A percentile compares a stretch with the other conserved stretches of the same genome.
phyloP scores from a whole-genome alignment of 306 rosid genomes.

The Quercus agrifolia region DNA sequence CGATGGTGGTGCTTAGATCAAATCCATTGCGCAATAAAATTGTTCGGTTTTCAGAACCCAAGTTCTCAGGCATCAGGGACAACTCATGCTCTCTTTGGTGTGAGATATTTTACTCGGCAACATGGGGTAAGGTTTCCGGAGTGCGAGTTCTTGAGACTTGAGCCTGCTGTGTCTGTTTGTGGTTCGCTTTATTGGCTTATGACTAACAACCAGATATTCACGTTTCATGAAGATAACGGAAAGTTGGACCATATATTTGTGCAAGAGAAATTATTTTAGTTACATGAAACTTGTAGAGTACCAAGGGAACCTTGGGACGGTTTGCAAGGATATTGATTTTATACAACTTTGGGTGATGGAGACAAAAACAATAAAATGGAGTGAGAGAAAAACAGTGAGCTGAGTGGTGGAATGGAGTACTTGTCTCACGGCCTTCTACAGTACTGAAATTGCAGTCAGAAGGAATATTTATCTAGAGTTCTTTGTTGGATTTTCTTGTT shows the following conservation, averaged over 20 bases:
- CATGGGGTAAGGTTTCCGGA: background rate
- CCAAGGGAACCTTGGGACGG: conserved; percentile 1
- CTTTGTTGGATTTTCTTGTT: too few species aligned
- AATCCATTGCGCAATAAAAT: conserved; percentile 1
- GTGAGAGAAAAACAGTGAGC: background rate
- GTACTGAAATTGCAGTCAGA: too few species aligned
- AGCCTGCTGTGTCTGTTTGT: background rate
- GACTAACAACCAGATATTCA: background rate
- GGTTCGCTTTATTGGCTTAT: background rate
- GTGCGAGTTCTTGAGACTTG: background rate
- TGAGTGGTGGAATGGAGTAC: too few species aligned
- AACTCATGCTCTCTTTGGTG: background rate
- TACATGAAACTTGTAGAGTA: background rate
- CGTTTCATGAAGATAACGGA: background rate
- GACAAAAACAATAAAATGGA: background rate
- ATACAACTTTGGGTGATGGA: background rate
- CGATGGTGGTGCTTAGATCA: conserved; percentile 1
- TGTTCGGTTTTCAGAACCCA: background rate
- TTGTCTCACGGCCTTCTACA: too few species aligned
- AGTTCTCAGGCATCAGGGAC: background rate
- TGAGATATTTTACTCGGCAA: background rate
- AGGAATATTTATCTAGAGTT: too few species aligned
- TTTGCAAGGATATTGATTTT: background rate
- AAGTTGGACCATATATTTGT: background rate
- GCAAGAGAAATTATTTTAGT: background rate